Base-by-base conservation (phyloP, 73 alveolate genomes). In the Halteria grandinella region DNA sequence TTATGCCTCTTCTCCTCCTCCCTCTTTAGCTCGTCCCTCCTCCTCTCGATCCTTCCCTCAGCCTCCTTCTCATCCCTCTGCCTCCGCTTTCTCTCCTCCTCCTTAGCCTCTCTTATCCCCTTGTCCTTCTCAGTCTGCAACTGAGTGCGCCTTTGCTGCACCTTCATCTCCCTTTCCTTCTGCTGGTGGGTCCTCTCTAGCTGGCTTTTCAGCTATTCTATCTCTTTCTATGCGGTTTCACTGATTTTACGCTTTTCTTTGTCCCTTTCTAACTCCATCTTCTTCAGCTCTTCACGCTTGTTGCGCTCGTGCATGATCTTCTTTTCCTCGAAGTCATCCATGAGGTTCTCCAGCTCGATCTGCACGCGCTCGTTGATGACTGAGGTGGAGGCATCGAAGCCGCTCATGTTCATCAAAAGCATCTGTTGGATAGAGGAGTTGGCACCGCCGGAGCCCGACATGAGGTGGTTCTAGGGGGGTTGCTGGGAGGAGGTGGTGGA, bases 241-340 rank as follows among this genome's bases (percentile, higher is more conserved):
- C 51, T 37, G 36, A 70, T 50, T 41, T 81, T 40, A 14, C 0
- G 21, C 44, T 71, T 81, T 51, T 36, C 58, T n/a, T 51, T n/a
- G 27, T 52, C 36, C 33, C 55, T 32, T 33, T 81, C 80, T 7
- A 36, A 21, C 55, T 70, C 60, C 31, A 79, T 62, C 29, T 73
- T 73, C 58, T 73, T 47, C 8, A 41, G 77, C 53, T 60, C 83
- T 34, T 74, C 80, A 27, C 75, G 55, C 48, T 37, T 36, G 32
- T 72, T 73, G 24, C 76, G 2, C 44, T 49, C 77, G 75, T 44
- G 69, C 71, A 25, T 49, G n/a, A 36, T 74, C 55, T 45, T 58
- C 76, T 49, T 24, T 34, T 43, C 92, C 79, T 34, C 82, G 43
- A 18, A 83, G 58, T 58, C 72, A 18, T 70, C 83, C 69, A 70